Conservation (phyloP, 805 yeast genomes). For the Dipodascopsis tothii region DNA sequence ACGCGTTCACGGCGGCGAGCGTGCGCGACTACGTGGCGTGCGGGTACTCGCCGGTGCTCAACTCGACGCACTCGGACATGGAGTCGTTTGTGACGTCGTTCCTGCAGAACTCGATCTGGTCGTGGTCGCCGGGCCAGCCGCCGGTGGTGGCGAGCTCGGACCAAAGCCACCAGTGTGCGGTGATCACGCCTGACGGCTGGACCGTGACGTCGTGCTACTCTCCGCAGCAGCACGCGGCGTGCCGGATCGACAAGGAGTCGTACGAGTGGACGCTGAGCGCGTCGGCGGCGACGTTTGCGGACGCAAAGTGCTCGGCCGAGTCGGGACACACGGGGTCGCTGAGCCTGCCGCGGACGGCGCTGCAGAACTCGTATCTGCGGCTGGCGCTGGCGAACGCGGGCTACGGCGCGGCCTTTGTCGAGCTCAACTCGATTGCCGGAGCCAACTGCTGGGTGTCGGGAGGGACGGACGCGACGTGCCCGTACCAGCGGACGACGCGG, state of each 20-base stretch:
- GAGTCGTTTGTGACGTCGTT: slow-evolving; percentile 21
- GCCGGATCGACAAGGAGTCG: slow-evolving; percentile 40
- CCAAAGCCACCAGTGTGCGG: slow-evolving; percentile 38
- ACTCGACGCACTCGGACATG: slow-evolving; percentile 24
- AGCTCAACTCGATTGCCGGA: slow-evolving; percentile 11
- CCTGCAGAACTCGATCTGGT: slow-evolving; percentile 46
- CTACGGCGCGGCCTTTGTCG: slow-evolving; percentile 9
- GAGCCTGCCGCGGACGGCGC: slow-evolving; percentile 17
- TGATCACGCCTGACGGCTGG: slow-evolving; percentile 47
- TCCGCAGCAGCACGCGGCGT: slow-evolving; percentile 42
- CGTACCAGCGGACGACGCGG: slow-evolving; percentile 1
- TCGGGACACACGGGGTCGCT: slow-evolving; percentile 16
- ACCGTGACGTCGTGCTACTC: slow-evolving; percentile 58
- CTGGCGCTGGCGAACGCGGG: background rate
- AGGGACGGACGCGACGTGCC: slow-evolving; percentile 15
- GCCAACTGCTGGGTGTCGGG: slow-evolving; percentile 21
- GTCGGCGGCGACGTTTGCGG: slow-evolving; percentile 33
- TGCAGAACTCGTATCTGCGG: slow-evolving; percentile 12
- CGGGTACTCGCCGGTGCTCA: slow-evolving; percentile 63
- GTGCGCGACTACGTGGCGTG: slow-evolving; percentile 39
- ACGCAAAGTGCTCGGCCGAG: slow-evolving; percentile 7
- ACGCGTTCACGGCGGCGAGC: slow-evolving; percentile 36
- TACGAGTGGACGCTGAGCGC: slow-evolving; percentile 30
- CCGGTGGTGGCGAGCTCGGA: slow-evolving; percentile 16
- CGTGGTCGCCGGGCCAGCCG: slow-evolving; percentile 65